Conservation (phyloP, 2,329 filamentous ascomycete genomes). For the Byssoonygena ceratinophila region DNA sequence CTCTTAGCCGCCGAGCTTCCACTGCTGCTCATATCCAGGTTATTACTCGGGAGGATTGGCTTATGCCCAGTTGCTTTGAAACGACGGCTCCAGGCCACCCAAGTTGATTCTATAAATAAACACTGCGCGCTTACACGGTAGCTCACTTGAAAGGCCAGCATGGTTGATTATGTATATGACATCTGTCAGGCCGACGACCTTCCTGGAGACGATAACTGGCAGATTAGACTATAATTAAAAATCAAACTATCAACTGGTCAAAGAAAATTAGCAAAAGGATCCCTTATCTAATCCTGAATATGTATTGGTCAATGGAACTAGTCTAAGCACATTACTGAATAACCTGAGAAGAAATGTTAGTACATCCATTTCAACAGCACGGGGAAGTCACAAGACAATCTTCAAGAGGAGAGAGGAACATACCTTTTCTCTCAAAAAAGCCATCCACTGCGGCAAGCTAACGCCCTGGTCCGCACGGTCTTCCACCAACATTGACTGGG, state of each 20-base stretch:
- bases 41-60: not conserved
- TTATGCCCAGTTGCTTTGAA: conserved; percentile 5
- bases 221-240: not conserved
- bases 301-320: conserved; percentile 3
- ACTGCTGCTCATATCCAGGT: not conserved
- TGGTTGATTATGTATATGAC: not conserved
- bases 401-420: conserved; percentile 22
- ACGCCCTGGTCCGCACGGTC: conserved; percentile 89
- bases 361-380: not conserved
- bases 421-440: conserved; percentile 88
- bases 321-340: conserved; percentile 16
- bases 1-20: conserved; percentile 1
- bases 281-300: conserved; percentile 10
- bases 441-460: conserved; percentile 89
- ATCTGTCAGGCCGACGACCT: too few species aligned
- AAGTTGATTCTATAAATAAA: conserved; percentile 1
- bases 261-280: not conserved
- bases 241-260: not conserved
- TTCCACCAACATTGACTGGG: conserved; percentile 88
- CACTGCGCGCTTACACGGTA: conserved; percentile 5
- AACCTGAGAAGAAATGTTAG: conserved; percentile 12
- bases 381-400: not conserved
- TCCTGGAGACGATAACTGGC: not conserved
- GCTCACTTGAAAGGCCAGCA: not conserved
- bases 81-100: not conserved